Evolutionary conservation across 2,329 filamentous ascomycete genomes (phyloP).

Genomic region (Penicillium sp.): DNA sequence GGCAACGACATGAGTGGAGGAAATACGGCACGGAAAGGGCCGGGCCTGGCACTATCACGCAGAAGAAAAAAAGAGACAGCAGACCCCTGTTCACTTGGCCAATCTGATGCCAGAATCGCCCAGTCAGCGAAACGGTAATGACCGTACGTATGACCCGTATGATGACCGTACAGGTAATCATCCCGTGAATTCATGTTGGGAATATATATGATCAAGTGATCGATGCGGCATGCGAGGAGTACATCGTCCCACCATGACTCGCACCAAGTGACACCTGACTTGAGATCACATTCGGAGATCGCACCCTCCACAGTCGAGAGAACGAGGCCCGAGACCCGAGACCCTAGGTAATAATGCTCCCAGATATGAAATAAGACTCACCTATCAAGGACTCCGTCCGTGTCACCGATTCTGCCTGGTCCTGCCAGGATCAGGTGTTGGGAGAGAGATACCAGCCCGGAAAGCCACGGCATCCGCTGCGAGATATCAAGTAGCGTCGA

Average conservation of each 20-base stretch:
- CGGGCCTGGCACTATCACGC: slow-evolving; percentile 26
- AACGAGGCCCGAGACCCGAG: slow-evolving; percentile 15
- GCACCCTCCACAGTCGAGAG: slow-evolving; percentile 28
- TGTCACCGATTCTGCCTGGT: slow-evolving; percentile 68
- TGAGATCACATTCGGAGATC: slow-evolving; percentile 34
- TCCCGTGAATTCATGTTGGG: not conserved
- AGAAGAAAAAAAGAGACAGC: slow-evolving; percentile 14
- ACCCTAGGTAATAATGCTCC: slow-evolving; percentile 13
- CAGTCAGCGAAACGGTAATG: slow-evolving; percentile 22
- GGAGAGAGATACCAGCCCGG: slow-evolving; percentile 67
- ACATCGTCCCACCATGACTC: slow-evolving; percentile 28
- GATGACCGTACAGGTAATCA: slow-evolving; percentile 21
- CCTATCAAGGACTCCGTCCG: slow-evolving; percentile 82
- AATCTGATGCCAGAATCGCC: slow-evolving; percentile 16
- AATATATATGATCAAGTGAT: slow-evolving; percentile 54
- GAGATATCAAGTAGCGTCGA: slow-evolving; percentile 69
- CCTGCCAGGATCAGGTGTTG: slow-evolving; percentile 70
- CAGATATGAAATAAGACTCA: slow-evolving; percentile 52
- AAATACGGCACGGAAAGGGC: slow-evolving; percentile 37
- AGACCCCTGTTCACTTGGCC: slow-evolving; percentile 2
- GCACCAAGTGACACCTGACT: slow-evolving; percentile 24
- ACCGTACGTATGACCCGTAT: slow-evolving; percentile 27
- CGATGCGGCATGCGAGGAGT: slow-evolving; percentile 52
- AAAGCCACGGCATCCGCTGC: slow-evolving; percentile 85
- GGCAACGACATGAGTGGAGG: not conserved